phyloP scores from a whole-genome alignment of 2,329 filamentous ascomycete species.

The Calonectria pteridis region DNA sequence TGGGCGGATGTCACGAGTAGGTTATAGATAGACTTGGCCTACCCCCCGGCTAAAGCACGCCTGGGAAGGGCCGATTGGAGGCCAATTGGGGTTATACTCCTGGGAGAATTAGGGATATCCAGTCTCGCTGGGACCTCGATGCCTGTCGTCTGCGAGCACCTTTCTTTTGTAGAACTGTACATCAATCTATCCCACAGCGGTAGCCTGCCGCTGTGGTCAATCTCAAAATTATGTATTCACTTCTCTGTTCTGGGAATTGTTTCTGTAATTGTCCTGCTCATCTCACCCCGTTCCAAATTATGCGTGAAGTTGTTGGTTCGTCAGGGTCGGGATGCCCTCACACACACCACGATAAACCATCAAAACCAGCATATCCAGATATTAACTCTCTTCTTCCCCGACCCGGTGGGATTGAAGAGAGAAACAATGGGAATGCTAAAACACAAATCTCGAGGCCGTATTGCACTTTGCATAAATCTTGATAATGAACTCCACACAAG shows the following conservation, averaged over 20 bases:
- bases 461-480: not conserved
- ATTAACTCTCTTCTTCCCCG: not conserved
- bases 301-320: not conserved
- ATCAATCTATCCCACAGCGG: slow-evolving; percentile 44
- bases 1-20: slow-evolving; percentile 37
- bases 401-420: not conserved
- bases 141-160: slow-evolving; percentile 44
- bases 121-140: slow-evolving; percentile 38
- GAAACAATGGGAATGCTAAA: not conserved
- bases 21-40: slow-evolving; percentile 40
- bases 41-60: slow-evolving; percentile 30
- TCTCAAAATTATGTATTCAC: slow-evolving; percentile 26
- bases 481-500: not conserved
- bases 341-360: not conserved
- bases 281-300: not conserved
- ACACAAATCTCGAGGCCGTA: not conserved
- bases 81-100: slow-evolving; percentile 36
- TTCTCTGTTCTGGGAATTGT: not conserved
- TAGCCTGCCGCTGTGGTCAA: slow-evolving; percentile 29
- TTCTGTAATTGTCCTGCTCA: too few relatives aligned
- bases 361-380: not conserved
- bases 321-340: not conserved
- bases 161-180: slow-evolving; percentile 51
- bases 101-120: slow-evolving; percentile 39
- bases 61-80: slow-evolving; percentile 41